Percentiles rank a stretch among this genome's conserved stretches.
Conservation (phyloP, 129 eudicot species). For the Tagetes patula region DNA sequence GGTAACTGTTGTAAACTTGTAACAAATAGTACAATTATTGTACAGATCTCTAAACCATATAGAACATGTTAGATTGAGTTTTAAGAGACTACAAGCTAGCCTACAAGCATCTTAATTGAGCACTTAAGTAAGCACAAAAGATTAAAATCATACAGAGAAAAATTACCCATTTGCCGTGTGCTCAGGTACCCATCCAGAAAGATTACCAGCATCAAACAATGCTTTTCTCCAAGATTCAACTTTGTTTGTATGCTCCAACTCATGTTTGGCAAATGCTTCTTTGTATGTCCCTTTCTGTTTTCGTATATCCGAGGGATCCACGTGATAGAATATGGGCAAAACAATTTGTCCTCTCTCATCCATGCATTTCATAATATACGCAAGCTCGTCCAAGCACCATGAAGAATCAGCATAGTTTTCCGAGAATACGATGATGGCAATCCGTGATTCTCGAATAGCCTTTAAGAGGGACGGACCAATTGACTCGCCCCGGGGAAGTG, state of each 20-base stretch:
- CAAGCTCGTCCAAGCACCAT: slow-evolving; percentile 18
- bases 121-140: neutral
- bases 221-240: slow-evolving; percentile 16
- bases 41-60: too few relatives aligned
- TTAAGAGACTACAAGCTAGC: neutral
- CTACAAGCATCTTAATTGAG: neutral
- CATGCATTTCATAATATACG: slow-evolving; percentile 10
- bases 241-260: neutral
- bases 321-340: slow-evolving; percentile 19
- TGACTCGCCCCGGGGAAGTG: neutral
- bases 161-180: slow-evolving; percentile 1
- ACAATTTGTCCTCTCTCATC: neutral
- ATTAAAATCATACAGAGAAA: neutral
- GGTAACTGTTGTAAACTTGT: too few relatives aligned
- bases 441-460: slow-evolving; percentile 12
- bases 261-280: neutral
- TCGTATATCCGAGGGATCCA: slow-evolving; percentile 6
- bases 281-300: neutral
- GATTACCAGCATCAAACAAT: neutral
- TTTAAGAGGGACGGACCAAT: neutral
- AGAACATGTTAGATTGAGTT: too few relatives aligned
- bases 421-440: slow-evolving; percentile 13
- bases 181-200: neutral
- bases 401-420: slow-evolving; percentile 13
- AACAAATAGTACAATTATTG: too few relatives aligned